Base-by-base conservation (phyloP, 306 rosid species). In the Crotalaria pallida region DNA sequence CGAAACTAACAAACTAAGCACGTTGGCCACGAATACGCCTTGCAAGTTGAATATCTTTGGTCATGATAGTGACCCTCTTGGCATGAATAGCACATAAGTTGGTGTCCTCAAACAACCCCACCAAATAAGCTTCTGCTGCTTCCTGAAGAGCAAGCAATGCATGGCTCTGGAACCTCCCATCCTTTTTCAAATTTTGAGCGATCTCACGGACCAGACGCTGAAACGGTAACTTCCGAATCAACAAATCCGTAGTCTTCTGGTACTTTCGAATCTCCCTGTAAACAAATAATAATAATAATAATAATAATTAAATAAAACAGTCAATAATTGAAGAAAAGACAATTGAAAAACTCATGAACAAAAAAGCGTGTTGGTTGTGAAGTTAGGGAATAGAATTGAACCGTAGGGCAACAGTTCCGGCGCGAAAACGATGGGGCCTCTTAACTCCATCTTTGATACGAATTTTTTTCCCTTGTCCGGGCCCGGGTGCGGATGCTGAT, bases 61-160 rank as follows among this genome's bases (percentile, higher is more conserved):
- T 84, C 91, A 86, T 86, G 1, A 86, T 86, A 4, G 91, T 86
- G 1, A 86, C 88, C 77, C 90, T 80, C 82, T 85, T 85, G 22
- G 87, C 89, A 10, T 85, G 89, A 45, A 85, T 85, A 2, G 87
- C 90, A 41, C 90, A 86, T 22, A 83, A 72, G 40, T 86, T 86
- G 36, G 91, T 83, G 43, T 86, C 91, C 81, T 86, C 91, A 6
- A 86, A 83, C 11, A 86, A 77, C 3, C 91, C 91, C 24, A 83
- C 91, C 49, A 86, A 58, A 31, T 83, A 86, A 0, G 91, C 91
- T 65, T 86, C 88, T 0, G 91, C 86, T 1, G 91, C 86, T 41
- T 86, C 91, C 51, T 83, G 91, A 9, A 86, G 86, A 0, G 91
- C 91, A 16, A 83, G 83, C 27, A 86, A 86, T 0, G 91, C 91